These are phyloP conservation scores for Ambispora gerdemannii DNA, from an alignment of 192 early-diverging fungal genomes.

Conservation along the genomic window DNA sequence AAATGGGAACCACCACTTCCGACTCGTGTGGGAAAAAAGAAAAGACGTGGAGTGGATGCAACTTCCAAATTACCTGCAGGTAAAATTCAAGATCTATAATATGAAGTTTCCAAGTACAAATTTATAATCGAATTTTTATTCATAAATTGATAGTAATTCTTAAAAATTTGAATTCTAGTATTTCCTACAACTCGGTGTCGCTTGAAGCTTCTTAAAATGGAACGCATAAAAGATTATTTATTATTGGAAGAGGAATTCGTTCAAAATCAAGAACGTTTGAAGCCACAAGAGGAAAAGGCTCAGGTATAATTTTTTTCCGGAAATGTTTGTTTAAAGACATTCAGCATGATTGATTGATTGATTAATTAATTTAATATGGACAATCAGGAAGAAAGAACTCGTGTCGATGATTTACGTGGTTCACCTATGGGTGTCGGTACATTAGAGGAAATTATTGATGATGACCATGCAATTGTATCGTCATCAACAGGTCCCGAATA, in stretches of 20 bases:
- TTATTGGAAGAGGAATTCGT: constrained; percentile 99
- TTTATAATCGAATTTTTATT: constrained; percentile 4
- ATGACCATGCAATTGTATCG: constrained; percentile 98
- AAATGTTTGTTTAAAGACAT: not conserved
- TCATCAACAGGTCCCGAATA: constrained; percentile 89
- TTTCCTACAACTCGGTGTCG: constrained; percentile 96
- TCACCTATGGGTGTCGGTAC: constrained; percentile 95
- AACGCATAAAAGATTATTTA: constrained; percentile 98
- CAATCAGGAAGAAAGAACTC: constrained; percentile 84
- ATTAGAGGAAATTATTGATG: constrained; percentile 99
- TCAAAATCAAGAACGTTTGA: constrained; percentile 95
- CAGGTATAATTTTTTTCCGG: not conserved
- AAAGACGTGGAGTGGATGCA: constrained; percentile 91
- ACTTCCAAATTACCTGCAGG: constrained; percentile 87
- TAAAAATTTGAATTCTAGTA: constrained; percentile 64
- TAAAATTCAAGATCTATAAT: constrained; percentile 33
- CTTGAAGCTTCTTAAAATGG: constrained; percentile 95
- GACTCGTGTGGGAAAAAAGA: constrained; percentile 98
- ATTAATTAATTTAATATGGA: not conserved
- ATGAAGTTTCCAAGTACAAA: not conserved
- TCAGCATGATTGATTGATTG: not conserved
- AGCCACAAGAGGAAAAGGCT: constrained; percentile 93
- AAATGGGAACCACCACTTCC: constrained; percentile 99
- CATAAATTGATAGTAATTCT: too few species aligned
- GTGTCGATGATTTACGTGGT: constrained; percentile 94